Conservation (phyloP, 2,329 filamentous ascomycete genomes). For the Cladosporium phlei region DNA sequence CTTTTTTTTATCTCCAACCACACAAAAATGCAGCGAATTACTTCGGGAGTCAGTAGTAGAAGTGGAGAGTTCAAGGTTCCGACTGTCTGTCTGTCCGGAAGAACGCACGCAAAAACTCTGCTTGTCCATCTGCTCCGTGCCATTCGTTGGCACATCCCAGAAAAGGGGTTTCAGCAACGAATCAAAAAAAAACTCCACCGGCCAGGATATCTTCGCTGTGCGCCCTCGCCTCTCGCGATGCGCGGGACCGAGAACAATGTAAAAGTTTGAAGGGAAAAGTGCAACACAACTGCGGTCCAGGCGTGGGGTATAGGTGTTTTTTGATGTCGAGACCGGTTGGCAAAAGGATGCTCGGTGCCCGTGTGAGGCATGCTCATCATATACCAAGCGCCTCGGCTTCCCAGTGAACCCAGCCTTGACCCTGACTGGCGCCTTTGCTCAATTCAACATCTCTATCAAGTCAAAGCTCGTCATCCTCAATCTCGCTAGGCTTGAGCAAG, state of each 20-base stretch:
- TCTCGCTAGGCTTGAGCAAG: slow-evolving; percentile 92
- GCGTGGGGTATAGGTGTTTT: too few species aligned
- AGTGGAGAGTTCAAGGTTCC: too few species aligned
- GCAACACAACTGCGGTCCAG: neutral
- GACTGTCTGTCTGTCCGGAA: too few species aligned
- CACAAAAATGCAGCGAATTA: too few species aligned
- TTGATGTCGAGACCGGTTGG: too few species aligned
- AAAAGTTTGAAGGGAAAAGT: neutral
- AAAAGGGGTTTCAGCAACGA: too few species aligned
- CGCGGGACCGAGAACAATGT: neutral
- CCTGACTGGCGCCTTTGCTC: slow-evolving; percentile 17
- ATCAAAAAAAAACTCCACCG: slow-evolving; percentile 2
- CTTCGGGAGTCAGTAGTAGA: too few species aligned
- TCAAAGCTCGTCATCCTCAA: slow-evolving; percentile 82
- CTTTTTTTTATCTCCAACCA: too few species aligned
- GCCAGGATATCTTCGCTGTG: slow-evolving; percentile 12
- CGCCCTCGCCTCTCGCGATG: neutral
- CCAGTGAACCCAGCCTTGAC: slow-evolving; percentile 3
- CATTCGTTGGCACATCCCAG: too few species aligned
- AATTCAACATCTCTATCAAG: slow-evolving; percentile 50
- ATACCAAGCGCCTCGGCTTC: slow-evolving; percentile 13
- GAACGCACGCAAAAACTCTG: too few species aligned
- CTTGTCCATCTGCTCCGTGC: too few species aligned
- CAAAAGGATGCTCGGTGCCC: too few species aligned
- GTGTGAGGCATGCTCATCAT: neutral